Base-by-base conservation (phyloP, 179 eudicot species). In the Corrigiola litoralis region DNA sequence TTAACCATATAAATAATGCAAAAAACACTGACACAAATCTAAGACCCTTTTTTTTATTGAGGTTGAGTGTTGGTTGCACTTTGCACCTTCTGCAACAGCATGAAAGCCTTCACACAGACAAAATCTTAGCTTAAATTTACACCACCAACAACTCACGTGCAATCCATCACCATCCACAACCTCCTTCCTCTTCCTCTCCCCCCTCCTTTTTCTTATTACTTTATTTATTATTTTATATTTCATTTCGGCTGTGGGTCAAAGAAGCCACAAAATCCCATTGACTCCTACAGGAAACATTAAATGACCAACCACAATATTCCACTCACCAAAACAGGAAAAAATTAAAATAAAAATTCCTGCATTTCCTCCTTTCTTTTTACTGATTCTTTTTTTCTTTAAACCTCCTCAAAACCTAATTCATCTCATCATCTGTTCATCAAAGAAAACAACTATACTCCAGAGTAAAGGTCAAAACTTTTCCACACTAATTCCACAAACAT, bases 141-240 rank as follows among this genome's bases (percentile, higher is more conserved):
- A 45, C 23, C 62, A 23, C 45, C 55, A 25, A 54, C 69, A 47
- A 11, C 21, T 60, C 69, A 74, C 77, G 69, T 68, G 77, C 73
- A 62, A 56, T 29, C 24, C 44, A 25, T 8, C 33, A 40, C 34
- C 27, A 29, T 24, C 24, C 6, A 13, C 21, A 12, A 36, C 20
- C 29, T 16, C 27, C 36, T 5, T 54, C 16, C 21, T 6, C 34
- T 16, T 2, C 66, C 40, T 45, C 44, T 61, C 37, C 25, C 33
- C n/a, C 47, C 21, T 37, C 7, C 25, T 52, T 2, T 38, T 27
- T 52, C 23, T 40, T 27, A 27, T 8, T 16, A 8, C 9, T 2
- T 14, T 28, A n/a, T n/a, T n/a, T n/a, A n/a, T n/a, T n/a, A n/a
- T n/a, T n/a, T n/a, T n/a, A n/a, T n/a, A n/a, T n/a, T n/a, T n/a